Base-by-base conservation (phyloP, 1,284 basidiomycete genomes). In the Rhizoctonia solani region DNA sequence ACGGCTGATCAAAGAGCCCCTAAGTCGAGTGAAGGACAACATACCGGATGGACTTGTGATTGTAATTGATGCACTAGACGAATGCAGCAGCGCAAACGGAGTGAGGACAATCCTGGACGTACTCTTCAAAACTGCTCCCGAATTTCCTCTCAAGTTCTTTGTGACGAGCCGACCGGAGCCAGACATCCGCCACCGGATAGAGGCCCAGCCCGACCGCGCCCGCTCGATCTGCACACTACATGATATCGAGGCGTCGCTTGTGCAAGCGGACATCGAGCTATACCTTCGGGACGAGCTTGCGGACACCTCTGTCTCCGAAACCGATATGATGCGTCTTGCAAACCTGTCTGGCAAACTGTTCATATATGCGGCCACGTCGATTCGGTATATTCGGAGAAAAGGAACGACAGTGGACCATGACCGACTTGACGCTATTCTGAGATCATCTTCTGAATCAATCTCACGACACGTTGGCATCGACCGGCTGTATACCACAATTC, bases 31-130 rank as follows among this genome's bases (percentile, higher is more conserved):
- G 3, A 53, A 65, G 50, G 50, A 41, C 4, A 14, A 49, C 9
- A 21, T 53, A 11, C 61, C 50, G 1, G 19, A 39, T 11, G 39
- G 19, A 9, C 49, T 65, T 1, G 39, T 65, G 4, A 41, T 65
- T 4, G 39, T 53, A 11, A 50, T 65, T 32, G 61, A 65, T 32
- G 61, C 61, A 19, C 49, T 65, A 39, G 61, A 65, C 61, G 50
- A 65, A 42, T 65, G 61, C 29, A n/a, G 8, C 11, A 9, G 27
- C 8, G 34, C 37, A 6, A 34, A 46, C 16, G 39, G 37, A 9
- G 46, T 39, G 4, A 16, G 32, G 39, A 6, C 23, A 3, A 11
- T 65, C 3, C 39, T 65, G 0, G 50, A 54, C 9, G 30, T 29
- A 19, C 27, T 65, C 19, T 65, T 50, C 37, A 32, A 8, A 25